phyloP scores from a whole-genome alignment of 106 monocot species.

The Allium cepa region DNA sequence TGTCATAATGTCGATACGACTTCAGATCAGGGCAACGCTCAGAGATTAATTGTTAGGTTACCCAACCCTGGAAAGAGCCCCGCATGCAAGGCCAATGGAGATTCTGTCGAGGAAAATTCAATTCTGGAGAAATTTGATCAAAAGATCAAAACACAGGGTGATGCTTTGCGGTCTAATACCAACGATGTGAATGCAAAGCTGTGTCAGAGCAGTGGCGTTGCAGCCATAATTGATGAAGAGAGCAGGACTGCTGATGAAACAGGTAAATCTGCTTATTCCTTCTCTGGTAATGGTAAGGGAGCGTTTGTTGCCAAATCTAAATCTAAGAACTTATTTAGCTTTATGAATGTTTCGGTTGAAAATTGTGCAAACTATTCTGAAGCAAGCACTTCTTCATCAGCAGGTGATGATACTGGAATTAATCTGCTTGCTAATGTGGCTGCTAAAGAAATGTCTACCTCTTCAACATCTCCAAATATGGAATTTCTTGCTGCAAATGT shows the following conservation, averaged over 20 bases:
- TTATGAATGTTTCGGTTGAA: constrained; percentile 48
- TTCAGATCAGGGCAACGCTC: constrained; percentile 39
- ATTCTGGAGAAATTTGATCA: constrained; percentile 17
- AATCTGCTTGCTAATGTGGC: constrained; percentile 64
- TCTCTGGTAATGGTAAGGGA: constrained; percentile 26
- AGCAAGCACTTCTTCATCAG: constrained; percentile 19
- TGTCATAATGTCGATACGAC: constrained; percentile 25
- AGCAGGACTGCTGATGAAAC: constrained; percentile 20
- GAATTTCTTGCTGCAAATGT: constrained; percentile 15
- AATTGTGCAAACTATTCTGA: constrained; percentile 40
- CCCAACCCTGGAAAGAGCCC: constrained; percentile 54
- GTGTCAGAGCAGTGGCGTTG: constrained; percentile 28
- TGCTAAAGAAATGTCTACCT: constrained; percentile 53
- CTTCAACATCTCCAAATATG: constrained; percentile 19
- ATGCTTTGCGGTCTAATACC: constrained; percentile 25
- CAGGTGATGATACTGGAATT: constrained; percentile 57
- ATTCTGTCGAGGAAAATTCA: constrained; percentile 46
- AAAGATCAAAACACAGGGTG: constrained; percentile 28
- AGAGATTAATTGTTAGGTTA: constrained; percentile 53
- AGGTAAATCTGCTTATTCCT: constrained; percentile 17
- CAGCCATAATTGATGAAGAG: constrained; percentile 27
- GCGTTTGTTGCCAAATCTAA: constrained; percentile 9
- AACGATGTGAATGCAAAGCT: constrained; percentile 35
- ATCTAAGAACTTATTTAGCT: constrained; percentile 23
- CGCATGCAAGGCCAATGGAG: constrained; percentile 23